phyloP scores from a whole-genome alignment of 768 basidiomycete species.

The Termitomyces sp. region DNA sequence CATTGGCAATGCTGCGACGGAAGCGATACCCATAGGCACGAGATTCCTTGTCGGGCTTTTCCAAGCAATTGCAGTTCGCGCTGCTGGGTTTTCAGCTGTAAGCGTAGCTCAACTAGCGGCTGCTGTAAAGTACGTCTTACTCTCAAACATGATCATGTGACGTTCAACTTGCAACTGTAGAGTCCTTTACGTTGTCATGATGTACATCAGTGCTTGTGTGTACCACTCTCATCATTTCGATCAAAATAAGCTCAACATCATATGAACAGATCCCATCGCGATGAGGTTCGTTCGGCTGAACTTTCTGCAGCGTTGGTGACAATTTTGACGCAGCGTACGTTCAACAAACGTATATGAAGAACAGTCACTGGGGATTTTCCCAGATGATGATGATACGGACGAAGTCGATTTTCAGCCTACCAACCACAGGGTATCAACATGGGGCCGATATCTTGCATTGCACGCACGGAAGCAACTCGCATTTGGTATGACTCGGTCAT shows the following conservation, averaged over 20 bases:
- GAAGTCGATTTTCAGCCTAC: slow-evolving; percentile 37
- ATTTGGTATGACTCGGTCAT: slow-evolving; percentile 52
- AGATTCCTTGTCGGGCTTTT: slow-evolving; percentile 71
- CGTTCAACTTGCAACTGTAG: slow-evolving; percentile 29
- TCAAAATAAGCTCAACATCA: background rate
- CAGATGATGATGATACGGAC: slow-evolving; percentile 41
- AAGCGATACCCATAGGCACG: slow-evolving; percentile 60
- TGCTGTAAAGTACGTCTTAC: slow-evolving; percentile 67
- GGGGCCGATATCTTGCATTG: slow-evolving; percentile 74
- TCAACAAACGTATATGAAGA: slow-evolving; percentile 96
- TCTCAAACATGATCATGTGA: background rate
- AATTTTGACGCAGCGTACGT: slow-evolving; percentile 53
- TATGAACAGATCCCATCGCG: slow-evolving; percentile 60
- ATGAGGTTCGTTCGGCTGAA: slow-evolving; percentile 50
- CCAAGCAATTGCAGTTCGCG: slow-evolving; percentile 77
- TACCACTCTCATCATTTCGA: slow-evolving; percentile 12
- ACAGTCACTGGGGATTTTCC: slow-evolving; percentile 78
- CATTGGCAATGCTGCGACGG: slow-evolving; percentile 68
- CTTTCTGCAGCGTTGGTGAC: background rate
- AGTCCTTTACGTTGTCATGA: slow-evolving; percentile 88
- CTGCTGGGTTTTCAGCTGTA: slow-evolving; percentile 84
- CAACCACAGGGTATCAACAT: slow-evolving; percentile 53
- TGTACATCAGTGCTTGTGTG: slow-evolving; percentile 84
- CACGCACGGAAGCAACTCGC: slow-evolving; percentile 87
- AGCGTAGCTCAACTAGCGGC: slow-evolving; percentile 71